phyloP scores from a whole-genome alignment of 164 flowering plant species.

The Litsea cubeba region DNA sequence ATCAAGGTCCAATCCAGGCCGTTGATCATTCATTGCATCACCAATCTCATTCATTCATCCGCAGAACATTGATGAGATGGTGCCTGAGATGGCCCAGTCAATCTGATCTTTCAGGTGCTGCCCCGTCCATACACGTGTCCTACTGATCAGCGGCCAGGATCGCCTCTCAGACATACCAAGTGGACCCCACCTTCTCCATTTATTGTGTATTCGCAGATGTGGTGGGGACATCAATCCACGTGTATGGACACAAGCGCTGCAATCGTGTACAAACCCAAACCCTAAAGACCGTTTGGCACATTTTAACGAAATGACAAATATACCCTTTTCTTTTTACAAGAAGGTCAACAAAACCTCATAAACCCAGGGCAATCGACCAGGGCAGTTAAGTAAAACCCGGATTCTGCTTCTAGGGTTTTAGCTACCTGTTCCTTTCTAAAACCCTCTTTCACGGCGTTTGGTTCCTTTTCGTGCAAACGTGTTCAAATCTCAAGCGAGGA shows the following conservation, averaged over 20 bases:
- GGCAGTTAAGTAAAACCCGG: not conserved
- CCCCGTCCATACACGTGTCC: too few relatives aligned
- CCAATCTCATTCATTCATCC: too few relatives aligned
- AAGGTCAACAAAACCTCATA: not conserved
- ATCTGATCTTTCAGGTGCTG: too few relatives aligned
- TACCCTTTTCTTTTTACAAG: not conserved
- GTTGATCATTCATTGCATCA: too few relatives aligned
- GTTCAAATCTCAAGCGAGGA: conserved; percentile 3
- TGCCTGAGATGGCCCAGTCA: too few relatives aligned
- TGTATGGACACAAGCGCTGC: not conserved
- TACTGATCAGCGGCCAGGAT: too few relatives aligned
- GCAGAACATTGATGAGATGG: too few relatives aligned
- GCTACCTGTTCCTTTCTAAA: not conserved
- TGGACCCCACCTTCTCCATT: too few relatives aligned
- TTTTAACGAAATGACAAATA: not conserved
- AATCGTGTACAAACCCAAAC: not conserved
- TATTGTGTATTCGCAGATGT: not conserved
- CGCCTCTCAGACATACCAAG: too few relatives aligned
- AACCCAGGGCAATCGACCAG: not conserved
- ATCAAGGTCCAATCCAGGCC: too few relatives aligned
- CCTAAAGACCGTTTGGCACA: not conserved
- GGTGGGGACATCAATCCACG: not conserved
- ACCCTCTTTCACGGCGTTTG: not conserved
- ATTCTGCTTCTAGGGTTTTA: conserved; percentile 1
- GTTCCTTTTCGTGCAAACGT: not conserved